Evolutionary conservation across 1,139 yeast genomes (phyloP), one percentile per base, ranked within the genome.

Genomic region (Meyerozyma carpophila): DNA sequence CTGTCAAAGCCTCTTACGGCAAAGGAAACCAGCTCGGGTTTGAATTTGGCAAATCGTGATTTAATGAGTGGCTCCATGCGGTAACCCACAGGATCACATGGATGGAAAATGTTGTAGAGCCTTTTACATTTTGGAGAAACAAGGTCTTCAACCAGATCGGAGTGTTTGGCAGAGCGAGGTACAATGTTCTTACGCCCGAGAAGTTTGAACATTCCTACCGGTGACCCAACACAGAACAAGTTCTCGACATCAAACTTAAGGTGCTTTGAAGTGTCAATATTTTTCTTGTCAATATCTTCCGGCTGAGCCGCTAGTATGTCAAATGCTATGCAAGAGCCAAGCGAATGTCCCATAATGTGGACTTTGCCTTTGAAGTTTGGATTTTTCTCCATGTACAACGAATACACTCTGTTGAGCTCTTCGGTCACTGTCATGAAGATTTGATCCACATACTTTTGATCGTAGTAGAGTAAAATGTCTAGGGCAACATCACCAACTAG

Each of bases 61-160:
- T 75, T 71, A 4, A 89, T 75, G 46, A 90, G 65, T 1, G 98
- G 97, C 58, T 90, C 98, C 48, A 89, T 65, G 44, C 97, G 68
- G 58, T 89, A 88, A 0, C 94, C 91, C 25, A 90, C 82, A 0
- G 96, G 95, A 57, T 90, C 98, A 54, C 94, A 83, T 0, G 91
- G 88, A 55, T 91, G 95, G 65, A 84, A 88, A 5, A 90, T 63
- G 57, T 90, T 90, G 65, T 84, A 90, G 40, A 84, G 63, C 48
- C 82, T 77, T 8, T 68, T 59, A 51, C 85, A 82, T 40, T 75
- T 73, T 0, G 89, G 89, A 1, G 75, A 59, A 0, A 55, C 56
- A 21, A 55, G 50, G 0, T 42, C 42, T 37, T 59, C 51, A 43
- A 52, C 57, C 27, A 47, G 42, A 7, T 45, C 44, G 2, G 50